Evolutionary conservation across 805 yeast genomes (phyloP).

Genomic region (Candida sphagnicola): DNA sequence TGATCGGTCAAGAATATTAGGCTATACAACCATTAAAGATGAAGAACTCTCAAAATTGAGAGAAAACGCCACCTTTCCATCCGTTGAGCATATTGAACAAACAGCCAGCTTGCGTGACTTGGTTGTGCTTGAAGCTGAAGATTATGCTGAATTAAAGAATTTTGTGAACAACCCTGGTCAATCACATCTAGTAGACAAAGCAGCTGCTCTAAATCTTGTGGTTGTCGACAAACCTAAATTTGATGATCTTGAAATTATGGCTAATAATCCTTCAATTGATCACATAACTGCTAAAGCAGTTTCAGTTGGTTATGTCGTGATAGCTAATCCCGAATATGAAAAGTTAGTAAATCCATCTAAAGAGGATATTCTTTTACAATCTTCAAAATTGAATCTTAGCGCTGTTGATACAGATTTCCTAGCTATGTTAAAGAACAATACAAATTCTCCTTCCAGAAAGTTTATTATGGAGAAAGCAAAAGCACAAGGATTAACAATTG

Average conservation of each 20-base stretch:
- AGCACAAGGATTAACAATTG: conserved; percentile 8
- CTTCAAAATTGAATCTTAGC: conserved; percentile 1
- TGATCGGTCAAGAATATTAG: not conserved
- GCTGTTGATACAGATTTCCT: conserved; percentile 1
- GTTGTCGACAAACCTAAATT: conserved; percentile 9
- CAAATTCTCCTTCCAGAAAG: conserved; percentile 14
- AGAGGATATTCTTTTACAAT: conserved; percentile 1
- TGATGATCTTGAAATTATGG: not conserved
- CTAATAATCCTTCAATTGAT: conserved; percentile 6
- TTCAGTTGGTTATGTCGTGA: conserved; percentile 11
- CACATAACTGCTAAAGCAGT: conserved; percentile 6
- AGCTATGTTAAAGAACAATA: conserved; percentile 1
- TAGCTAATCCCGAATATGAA: conserved; percentile 11
- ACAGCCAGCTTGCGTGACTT: conserved; percentile 14
- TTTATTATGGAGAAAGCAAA: conserved; percentile 14
- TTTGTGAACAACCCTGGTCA: conserved; percentile 20
- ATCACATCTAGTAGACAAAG: conserved; percentile 19
- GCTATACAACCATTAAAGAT: conserved; percentile 2
- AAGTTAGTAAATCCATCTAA: conserved; percentile 5
- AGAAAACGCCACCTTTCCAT: conserved; percentile 14
- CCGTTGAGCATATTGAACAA: conserved; percentile 14
- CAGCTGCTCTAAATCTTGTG: conserved; percentile 2
- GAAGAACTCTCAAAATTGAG: conserved; percentile 5
- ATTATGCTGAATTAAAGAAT: conserved; percentile 10
- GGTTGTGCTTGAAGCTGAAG: conserved; percentile 9